A percentile compares a stretch with the other conserved stretches of the same genome.
Conservation (phyloP, 805 yeast genomes). For the Maudiozyma bulderi region DNA sequence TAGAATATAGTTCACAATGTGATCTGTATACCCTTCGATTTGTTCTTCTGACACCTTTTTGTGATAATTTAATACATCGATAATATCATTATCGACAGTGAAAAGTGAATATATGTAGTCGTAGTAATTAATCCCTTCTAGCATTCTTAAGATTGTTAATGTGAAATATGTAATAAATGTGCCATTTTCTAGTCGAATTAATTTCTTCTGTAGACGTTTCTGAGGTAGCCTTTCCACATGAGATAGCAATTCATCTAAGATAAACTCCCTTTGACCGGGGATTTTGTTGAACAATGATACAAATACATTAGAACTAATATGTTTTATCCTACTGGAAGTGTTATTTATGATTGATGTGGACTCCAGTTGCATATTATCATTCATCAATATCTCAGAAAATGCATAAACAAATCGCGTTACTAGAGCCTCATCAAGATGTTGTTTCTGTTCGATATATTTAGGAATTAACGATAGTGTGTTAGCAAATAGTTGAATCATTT, state of each 20-base stretch:
- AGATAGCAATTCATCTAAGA: slow-evolving; percentile 50
- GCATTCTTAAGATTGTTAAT: slow-evolving; percentile 16
- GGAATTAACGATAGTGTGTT: slow-evolving; percentile 17
- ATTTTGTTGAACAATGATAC: slow-evolving; percentile 33
- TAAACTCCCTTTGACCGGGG: slow-evolving; percentile 47
- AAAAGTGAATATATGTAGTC: slow-evolving; percentile 1
- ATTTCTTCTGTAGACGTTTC: slow-evolving; percentile 29
- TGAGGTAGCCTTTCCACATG: slow-evolving; percentile 42
- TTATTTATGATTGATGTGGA: slow-evolving; percentile 9
- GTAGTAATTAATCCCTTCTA: slow-evolving; percentile 18
- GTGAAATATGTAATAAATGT: slow-evolving; percentile 23
- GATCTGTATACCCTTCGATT: slow-evolving; percentile 11
- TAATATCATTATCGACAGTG: slow-evolving; percentile 1
- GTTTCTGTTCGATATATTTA: slow-evolving; percentile 13
- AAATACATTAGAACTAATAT: slow-evolving; percentile 19
- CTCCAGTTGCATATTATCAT: slow-evolving; percentile 7
- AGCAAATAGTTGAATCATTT: slow-evolving; percentile 6
- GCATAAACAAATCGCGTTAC: slow-evolving; percentile 54
- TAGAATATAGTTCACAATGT: slow-evolving; percentile 18
- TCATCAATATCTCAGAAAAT: slow-evolving; percentile 20
- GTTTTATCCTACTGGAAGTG: slow-evolving; percentile 16
- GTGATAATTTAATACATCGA: slow-evolving; percentile 1
- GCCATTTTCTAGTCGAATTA: slow-evolving; percentile 12
- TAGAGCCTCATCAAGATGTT: slow-evolving; percentile 38
- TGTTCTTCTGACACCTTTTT: slow-evolving; percentile 3